A percentile compares a stretch with the other conserved stretches of the same genome.
These are phyloP conservation scores for Brasilioporus rufonigricans DNA, from an alignment of 768 basidiomycete species.

Conservation along the genomic window DNA sequence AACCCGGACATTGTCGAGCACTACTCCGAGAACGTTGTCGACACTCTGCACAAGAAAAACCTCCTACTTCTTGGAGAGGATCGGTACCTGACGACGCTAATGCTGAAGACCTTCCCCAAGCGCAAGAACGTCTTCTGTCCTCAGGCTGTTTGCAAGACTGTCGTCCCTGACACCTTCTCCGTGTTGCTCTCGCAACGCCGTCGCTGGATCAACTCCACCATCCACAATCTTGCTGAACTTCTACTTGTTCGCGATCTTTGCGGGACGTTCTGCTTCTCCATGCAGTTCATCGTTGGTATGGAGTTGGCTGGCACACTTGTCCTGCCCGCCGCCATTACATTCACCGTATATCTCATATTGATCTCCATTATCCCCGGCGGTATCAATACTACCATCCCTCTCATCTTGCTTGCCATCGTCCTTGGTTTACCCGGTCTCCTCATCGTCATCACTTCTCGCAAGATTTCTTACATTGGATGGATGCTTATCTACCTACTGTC, in stretches of 20 bases:
- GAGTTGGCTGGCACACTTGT: too few species aligned
- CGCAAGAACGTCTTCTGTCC: too few species aligned
- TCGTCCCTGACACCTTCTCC: background rate
- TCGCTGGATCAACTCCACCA: background rate
- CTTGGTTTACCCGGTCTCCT: too few species aligned
- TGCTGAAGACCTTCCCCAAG: slow-evolving; percentile 32
- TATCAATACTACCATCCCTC: too few species aligned
- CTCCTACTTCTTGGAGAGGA: slow-evolving; percentile 97
- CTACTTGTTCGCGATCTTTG: background rate
- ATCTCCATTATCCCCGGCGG: too few species aligned
- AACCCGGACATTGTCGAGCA: slow-evolving; percentile 92
- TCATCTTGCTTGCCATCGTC: too few species aligned
- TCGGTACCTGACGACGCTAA: slow-evolving; percentile 92
- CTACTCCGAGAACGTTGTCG: slow-evolving; percentile 94
- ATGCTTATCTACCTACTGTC: too few species aligned
- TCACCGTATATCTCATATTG: too few species aligned
- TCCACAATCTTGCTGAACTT: background rate
- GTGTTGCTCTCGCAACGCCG: background rate
- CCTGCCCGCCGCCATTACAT: too few species aligned
- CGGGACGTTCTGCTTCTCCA: background rate
- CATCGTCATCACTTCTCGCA: too few species aligned
- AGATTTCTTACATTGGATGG: too few species aligned
- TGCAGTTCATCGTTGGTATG: background rate
- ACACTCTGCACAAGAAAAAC: slow-evolving; percentile 99
- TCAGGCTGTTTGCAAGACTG: too few species aligned